phyloP scores from a whole-genome alignment of 2,329 filamentous ascomycete species.

The Exserohilum turcica region DNA sequence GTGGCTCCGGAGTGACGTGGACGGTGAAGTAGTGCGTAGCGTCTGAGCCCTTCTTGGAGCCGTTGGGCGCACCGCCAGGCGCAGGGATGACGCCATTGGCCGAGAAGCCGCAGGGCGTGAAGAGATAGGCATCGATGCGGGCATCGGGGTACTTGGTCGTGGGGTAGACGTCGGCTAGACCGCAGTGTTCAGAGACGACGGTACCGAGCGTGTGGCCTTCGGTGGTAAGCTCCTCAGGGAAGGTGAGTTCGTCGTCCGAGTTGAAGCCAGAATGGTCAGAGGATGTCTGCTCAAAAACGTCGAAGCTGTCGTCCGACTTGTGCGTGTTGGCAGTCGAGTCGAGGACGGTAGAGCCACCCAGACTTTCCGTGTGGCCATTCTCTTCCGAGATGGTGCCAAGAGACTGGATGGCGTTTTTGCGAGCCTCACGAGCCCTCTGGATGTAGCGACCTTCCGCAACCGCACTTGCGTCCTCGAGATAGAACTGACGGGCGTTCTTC shows the following conservation, averaged over 20 bases:
- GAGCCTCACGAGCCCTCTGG: constrained; percentile 68
- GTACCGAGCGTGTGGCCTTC: constrained; percentile 94
- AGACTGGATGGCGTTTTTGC: constrained; percentile 63
- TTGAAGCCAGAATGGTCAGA: constrained; percentile 65
- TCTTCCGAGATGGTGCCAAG: constrained; percentile 64
- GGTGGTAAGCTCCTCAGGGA: constrained; percentile 78
- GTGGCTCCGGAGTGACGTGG: constrained; percentile 94
- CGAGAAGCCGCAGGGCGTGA: constrained; percentile 95
- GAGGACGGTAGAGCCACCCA: constrained; percentile 42
- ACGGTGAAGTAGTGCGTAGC: constrained; percentile 90
- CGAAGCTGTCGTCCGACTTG: constrained; percentile 64
- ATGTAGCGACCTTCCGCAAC: constrained; percentile 82
- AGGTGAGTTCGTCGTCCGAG: constrained; percentile 61
- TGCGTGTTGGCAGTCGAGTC: constrained; percentile 51
- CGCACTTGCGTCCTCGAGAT: constrained; percentile 81
- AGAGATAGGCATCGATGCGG: constrained; percentile 92
- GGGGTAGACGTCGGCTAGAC: constrained; percentile 87
- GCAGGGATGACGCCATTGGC: constrained; percentile 94
- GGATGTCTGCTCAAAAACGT: constrained; percentile 80
- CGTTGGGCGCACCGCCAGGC: constrained; percentile 57
- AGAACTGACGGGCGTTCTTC: constrained; percentile 70
- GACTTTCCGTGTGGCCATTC: constrained; percentile 45
- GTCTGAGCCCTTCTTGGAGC: constrained; percentile 48
- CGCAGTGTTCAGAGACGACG: constrained; percentile 87
- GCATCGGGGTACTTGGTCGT: constrained; percentile 86